A percentile compares a stretch with the other conserved stretches of the same genome.
Conservation (phyloP, 768 basidiomycete species). For the Rhizopogon rudus region DNA sequence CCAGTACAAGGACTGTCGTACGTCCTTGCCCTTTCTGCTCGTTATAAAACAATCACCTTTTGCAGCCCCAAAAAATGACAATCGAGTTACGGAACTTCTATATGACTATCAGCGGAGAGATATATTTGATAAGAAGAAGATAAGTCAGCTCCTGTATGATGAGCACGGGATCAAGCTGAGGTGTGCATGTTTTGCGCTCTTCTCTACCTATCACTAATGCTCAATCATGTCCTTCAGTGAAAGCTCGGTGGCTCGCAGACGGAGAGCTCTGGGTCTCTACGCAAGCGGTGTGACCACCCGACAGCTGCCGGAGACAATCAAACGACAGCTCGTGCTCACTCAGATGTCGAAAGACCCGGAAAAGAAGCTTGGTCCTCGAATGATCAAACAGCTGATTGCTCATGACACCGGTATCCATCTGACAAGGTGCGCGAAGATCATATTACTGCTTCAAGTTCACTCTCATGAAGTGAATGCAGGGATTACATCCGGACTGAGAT, state of each 20-base stretch:
- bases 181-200: constrained; percentile 13
- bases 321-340: constrained; percentile 28
- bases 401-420: constrained; percentile 28
- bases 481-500: constrained; percentile 11
- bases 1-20: constrained; percentile 26
- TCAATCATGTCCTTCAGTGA: constrained; percentile 15
- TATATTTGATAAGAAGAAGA: constrained; percentile 19
- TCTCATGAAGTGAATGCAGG: not conserved
- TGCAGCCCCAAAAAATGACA: constrained; percentile 20
- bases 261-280: constrained; percentile 22
- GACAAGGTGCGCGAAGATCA: constrained; percentile 15
- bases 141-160: constrained; percentile 18
- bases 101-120: constrained; percentile 21
- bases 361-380: constrained; percentile 21
- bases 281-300: constrained; percentile 27
- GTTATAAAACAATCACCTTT: not conserved
- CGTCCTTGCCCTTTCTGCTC: constrained; percentile 7
- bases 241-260: constrained; percentile 23
- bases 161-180: constrained; percentile 27
- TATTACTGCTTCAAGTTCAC: not conserved
- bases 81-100: constrained; percentile 11
- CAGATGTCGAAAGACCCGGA: constrained; percentile 31
- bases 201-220: not conserved
- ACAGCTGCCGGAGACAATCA: constrained; percentile 21
- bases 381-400: constrained; percentile 26